Evolutionary conservation across 768 basidiomycete genomes (phyloP), one percentile per base, ranked within the genome.

Genomic region (Lentinula sp.): DNA sequence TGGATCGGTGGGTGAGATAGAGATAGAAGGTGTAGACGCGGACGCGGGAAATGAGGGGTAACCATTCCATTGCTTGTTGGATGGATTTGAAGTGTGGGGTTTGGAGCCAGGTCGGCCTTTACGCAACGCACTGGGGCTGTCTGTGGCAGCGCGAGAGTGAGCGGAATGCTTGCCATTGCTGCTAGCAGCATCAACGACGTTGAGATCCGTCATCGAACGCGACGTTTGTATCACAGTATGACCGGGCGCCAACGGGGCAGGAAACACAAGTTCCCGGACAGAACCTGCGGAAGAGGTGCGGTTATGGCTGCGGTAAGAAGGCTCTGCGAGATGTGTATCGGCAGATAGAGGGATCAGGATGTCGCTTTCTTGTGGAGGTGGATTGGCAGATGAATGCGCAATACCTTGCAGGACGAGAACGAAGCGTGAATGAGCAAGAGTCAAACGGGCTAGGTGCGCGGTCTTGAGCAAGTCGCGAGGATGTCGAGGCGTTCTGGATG

Each of bases 401-500:
- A 91, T 73, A 1, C 88, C 83, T 65, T 92, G 91, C 3, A 92
- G 73, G 16, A 90, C 76, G 16, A 93, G 80, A 20, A 91, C 85
- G 65, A 90, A 84, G 9, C 90, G 84, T 13, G 90, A 88, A 67
- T 93, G 89, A 2, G 86, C 82, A 23, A 81, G 81, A 2, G 84
- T 74, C 8, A 89, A 72, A 3, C 77, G 70, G 36, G 76, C 72
- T n/a, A 85, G 74, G 43, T 75, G 76, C 13, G 45, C 57, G 16
- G 57, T 59, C 41, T 43, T 56, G 8, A 56, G 41, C 12, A 41
- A 42, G 37, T 15, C 12, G 13, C 37, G 53, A 9, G 53, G 13
- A 10, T 36, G 23, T 28, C 23, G 55, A 32, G 41, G n/a, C 16
- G 16, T 43, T 57, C 28, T 33, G 9, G 48, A 48, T 16, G 33